Percentiles rank a stretch among this genome's conserved stretches.
Conservation (phyloP, 805 yeast species). For the Metschnikowia amazonensis region DNA sequence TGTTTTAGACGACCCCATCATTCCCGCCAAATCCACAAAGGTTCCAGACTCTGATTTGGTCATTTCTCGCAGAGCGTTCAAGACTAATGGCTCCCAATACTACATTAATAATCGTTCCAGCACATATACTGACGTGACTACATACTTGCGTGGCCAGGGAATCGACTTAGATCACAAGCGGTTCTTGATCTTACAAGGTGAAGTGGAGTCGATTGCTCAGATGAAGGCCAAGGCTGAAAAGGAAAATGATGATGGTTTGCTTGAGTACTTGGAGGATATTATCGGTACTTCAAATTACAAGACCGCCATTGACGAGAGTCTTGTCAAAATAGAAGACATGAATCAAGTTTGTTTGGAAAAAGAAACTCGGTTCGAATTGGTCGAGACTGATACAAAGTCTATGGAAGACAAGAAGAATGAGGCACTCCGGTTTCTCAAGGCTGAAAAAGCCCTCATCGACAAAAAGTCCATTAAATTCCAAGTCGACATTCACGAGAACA, state of each 20-base stretch:
- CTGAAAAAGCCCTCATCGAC: conserved; percentile 57
- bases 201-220: conserved; percentile 96
- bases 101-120: conserved; percentile 67
- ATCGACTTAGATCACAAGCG: conserved; percentile 94
- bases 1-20: conserved; percentile 54
- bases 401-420: conserved; percentile 65
- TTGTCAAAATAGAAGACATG: conserved; percentile 60
- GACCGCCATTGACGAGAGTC: conserved; percentile 62
- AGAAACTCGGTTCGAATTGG: conserved; percentile 72
- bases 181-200: conserved; percentile 93
- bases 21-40: conserved; percentile 31
- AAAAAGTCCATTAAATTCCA: conserved; percentile 58
- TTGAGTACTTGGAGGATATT: conserved; percentile 93
- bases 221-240: conserved; percentile 97
- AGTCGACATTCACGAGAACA: conserved; percentile 40
- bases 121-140: conserved; percentile 74
- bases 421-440: conserved; percentile 61
- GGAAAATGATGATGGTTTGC: conserved; percentile 86
- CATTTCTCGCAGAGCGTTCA: conserved; percentile 75
- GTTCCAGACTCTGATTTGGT: conserved; percentile 59
- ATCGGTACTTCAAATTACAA: conserved; percentile 92
- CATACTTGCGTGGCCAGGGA: conserved; percentile 70
- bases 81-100: conserved; percentile 75
- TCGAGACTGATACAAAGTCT: conserved; percentile 65
- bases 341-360: conserved; percentile 81